Percentiles rank a stretch among this genome's conserved stretches.
These are phyloP conservation scores for Monilinia fructigena DNA, from an alignment of 2,329 filamentous ascomycete species.

Conservation along the genomic window DNA sequence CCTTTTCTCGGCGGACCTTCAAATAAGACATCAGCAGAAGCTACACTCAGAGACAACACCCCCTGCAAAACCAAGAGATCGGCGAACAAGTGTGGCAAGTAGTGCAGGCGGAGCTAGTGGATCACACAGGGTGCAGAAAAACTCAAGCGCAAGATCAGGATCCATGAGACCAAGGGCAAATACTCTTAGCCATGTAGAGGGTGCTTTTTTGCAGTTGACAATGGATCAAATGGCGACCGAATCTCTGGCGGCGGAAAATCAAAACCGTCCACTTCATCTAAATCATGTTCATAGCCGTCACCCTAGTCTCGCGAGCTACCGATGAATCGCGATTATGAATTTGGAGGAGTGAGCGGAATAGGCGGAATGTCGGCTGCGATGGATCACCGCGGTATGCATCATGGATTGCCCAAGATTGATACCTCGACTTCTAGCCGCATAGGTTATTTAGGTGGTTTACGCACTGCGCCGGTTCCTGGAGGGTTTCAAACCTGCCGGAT, in stretches of 20 bases:
- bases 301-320: slow-evolving; percentile 70
- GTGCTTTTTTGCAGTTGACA: slow-evolving; percentile 67
- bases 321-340: slow-evolving; percentile 61
- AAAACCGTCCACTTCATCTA: slow-evolving; percentile 2
- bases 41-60: slow-evolving; percentile 90
- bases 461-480: slow-evolving; percentile 73
- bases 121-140: slow-evolving; percentile 80
- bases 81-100: slow-evolving; percentile 82
- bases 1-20: slow-evolving; percentile 91
- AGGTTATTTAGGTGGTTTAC: slow-evolving; percentile 66
- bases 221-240: slow-evolving; percentile 50
- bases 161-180: slow-evolving; percentile 86
- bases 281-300: slow-evolving; percentile 55
- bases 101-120: slow-evolving; percentile 59
- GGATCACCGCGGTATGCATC: slow-evolving; percentile 63
- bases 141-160: slow-evolving; percentile 72
- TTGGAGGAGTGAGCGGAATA: slow-evolving; percentile 44
- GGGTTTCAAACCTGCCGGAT: slow-evolving; percentile 63
- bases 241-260: slow-evolving; percentile 44
- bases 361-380: slow-evolving; percentile 66
- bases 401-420: slow-evolving; percentile 78
- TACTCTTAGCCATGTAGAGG: slow-evolving; percentile 92
- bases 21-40: slow-evolving; percentile 96
- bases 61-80: slow-evolving; percentile 80
- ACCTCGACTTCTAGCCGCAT: slow-evolving; percentile 67